Percentiles rank a stretch among this genome's conserved stretches.
phyloP scores from a whole-genome alignment of 768 basidiomycete genomes.

The Termitomyces titanicus region DNA sequence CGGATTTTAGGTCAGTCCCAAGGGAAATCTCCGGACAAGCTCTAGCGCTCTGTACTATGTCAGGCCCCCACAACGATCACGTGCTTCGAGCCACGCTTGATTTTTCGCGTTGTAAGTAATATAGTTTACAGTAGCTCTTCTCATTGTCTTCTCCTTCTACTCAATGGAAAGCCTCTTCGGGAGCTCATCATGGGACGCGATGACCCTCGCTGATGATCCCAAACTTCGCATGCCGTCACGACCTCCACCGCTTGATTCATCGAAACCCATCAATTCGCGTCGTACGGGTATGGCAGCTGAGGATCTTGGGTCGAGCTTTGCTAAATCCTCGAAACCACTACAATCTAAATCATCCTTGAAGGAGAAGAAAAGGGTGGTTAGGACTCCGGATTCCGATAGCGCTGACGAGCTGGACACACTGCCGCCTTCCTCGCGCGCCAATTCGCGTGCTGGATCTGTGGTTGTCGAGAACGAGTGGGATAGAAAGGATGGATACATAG shows the following conservation, averaged over 20 bases:
- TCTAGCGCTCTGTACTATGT: no score
- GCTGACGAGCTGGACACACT: constrained; percentile 18
- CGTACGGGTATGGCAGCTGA: constrained; percentile 10
- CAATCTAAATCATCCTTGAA: neutral
- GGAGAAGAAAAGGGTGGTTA: neutral
- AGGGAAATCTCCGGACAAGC: no score
- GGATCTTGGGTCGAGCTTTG: constrained; percentile 17
- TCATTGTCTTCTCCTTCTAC: neutral
- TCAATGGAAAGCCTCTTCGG: constrained; percentile 12
- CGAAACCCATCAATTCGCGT: constrained; percentile 1
- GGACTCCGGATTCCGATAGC: neutral
- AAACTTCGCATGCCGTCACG: constrained; percentile 12
- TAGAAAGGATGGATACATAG: constrained; percentile 8
- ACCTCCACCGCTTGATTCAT: neutral
- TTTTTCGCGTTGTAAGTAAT: constrained; percentile 6
- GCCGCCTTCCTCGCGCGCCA: constrained; percentile 14
- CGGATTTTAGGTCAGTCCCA: no score
- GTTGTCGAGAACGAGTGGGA: constrained; percentile 8
- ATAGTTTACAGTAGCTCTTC: neutral
- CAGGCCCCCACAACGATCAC: constrained; percentile 1
- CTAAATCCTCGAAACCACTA: neutral
- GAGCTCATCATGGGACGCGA: constrained; percentile 5
- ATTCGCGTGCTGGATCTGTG: constrained; percentile 11
- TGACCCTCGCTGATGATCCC: constrained; percentile 1
- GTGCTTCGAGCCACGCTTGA: neutral